Evolutionary conservation across 768 basidiomycete genomes (phyloP).

Genomic region (Tephrocybe sp.): DNA sequence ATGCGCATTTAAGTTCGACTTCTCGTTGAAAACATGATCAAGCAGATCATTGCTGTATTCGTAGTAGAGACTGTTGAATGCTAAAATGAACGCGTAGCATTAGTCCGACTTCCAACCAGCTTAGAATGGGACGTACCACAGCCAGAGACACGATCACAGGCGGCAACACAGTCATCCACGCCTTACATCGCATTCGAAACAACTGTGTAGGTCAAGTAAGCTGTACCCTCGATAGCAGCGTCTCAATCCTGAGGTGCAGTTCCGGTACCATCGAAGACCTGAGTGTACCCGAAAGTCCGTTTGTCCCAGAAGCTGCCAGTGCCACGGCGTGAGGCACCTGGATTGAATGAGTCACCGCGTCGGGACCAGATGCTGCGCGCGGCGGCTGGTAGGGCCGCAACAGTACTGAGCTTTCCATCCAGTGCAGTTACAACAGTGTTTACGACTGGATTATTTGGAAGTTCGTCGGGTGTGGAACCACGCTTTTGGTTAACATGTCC

Average conservation of each 20-base stretch:
- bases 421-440: slow-evolving; percentile 37
- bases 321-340: not conserved
- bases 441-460: slow-evolving; percentile 30
- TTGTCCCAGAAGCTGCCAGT: slow-evolving; percentile 2
- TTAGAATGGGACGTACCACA: slow-evolving; percentile 34
- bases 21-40: slow-evolving; percentile 31
- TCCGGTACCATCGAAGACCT: slow-evolving; percentile 39
- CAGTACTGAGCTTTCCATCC: slow-evolving; percentile 34
- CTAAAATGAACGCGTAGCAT: slow-evolving; percentile 20
- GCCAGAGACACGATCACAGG: slow-evolving; percentile 29
- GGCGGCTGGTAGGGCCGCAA: slow-evolving; percentile 6
- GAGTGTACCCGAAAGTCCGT: slow-evolving; percentile 28
- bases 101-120: not conserved
- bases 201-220: slow-evolving; percentile 43
- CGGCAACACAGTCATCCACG: slow-evolving; percentile 36
- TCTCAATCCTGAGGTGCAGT: slow-evolving; percentile 33
- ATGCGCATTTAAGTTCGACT: slow-evolving; percentile 46
- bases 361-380: slow-evolving; percentile 14
- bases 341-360: slow-evolving; percentile 7
- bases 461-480: slow-evolving; percentile 23
- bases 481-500: slow-evolving; percentile 34
- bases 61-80: slow-evolving; percentile 46
- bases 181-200: slow-evolving; percentile 42
- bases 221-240: slow-evolving; percentile 41
- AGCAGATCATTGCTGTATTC: slow-evolving; percentile 41